Evolutionary conservation across 768 basidiomycete species (phyloP).

Genomic region (Phaffia australis): DNA sequence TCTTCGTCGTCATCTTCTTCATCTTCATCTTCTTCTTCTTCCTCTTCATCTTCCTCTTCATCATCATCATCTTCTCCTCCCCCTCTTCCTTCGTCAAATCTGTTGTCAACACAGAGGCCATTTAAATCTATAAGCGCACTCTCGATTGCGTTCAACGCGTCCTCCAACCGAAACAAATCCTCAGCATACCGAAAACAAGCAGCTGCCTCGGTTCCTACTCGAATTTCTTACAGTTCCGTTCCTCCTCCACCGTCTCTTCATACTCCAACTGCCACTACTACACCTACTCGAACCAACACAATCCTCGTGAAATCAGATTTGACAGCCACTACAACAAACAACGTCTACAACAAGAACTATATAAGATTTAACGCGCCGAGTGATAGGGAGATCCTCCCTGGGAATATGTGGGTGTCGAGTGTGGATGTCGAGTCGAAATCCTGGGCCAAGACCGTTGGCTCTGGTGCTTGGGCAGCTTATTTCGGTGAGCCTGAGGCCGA

Average conservation of each 20-base stretch:
- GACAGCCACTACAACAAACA: too few species aligned
- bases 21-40: conserved; percentile 26
- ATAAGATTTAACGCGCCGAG: too few species aligned
- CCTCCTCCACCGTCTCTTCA: background rate
- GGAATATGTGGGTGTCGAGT: too few species aligned
- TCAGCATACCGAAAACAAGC: too few species aligned
- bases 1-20: background rate
- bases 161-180: too few species aligned
- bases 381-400: too few species aligned
- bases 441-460: conserved; percentile 9
- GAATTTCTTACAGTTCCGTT: too few species aligned
- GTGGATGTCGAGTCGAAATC: conserved; percentile 3
- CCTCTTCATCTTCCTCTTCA: conserved; percentile 29
- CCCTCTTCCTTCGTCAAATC: conserved; percentile 23
- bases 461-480: conserved; percentile 6
- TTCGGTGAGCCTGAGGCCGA: background rate
- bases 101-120: conserved; percentile 31
- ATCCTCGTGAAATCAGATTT: too few species aligned
- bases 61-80: conserved; percentile 13
- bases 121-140: background rate
- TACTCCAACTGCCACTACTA: too few species aligned
- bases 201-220: too few species aligned
- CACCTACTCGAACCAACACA: too few species aligned
- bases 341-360: too few species aligned
- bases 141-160: background rate